Evolutionary conservation across 1,139 yeast genomes (phyloP), one percentile per base, ranked within the genome.

Genomic region (Diutina neorugosa): DNA sequence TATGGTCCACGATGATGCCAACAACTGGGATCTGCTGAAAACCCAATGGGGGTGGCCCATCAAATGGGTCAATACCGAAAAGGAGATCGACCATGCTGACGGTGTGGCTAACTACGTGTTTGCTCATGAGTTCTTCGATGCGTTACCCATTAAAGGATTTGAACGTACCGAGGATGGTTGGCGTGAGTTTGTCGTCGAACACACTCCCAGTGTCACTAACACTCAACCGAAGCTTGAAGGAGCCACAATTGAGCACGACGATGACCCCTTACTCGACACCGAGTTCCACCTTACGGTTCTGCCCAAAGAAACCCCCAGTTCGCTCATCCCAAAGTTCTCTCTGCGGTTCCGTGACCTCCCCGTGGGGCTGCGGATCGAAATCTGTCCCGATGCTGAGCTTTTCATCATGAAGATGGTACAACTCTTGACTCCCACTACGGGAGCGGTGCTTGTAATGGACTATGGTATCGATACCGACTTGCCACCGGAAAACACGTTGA

Each of bases 41-140:
- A 76, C 86, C 1, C 71, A 67, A 57, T 80, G 82, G 80, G 82
- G 82, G 1, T 77, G 80, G 52, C 63, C 65, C 0, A 72, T 84
- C 7, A 68, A 65, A 42, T 88, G 96, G 96, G 74, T 78, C n/a
- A 87, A 83, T 56, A 81, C 84, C 16, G 86, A 86, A 55, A 74
- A 74, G 56, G 84, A 81, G 55, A 65, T 83, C 11, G 51, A 18
- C 14, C 67, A 69, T 8, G 63, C 65, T 0, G 70, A 70, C 4
- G 70, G 69, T 4, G 56, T 59, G 2, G 78, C 88, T 43, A 84
- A 86, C 56, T 87, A 79, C 62, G 72, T 86, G 8, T 64, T 88
- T 53, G 95, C 95, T 0, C 96, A 88, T 63, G 96, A 88, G 63
- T 88, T 88, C 61, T 88, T 85, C 63, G 96, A 88, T 67, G 96